phyloP scores from a whole-genome alignment of 1,284 basidiomycete species.

The Rhodotorula sp. region DNA sequence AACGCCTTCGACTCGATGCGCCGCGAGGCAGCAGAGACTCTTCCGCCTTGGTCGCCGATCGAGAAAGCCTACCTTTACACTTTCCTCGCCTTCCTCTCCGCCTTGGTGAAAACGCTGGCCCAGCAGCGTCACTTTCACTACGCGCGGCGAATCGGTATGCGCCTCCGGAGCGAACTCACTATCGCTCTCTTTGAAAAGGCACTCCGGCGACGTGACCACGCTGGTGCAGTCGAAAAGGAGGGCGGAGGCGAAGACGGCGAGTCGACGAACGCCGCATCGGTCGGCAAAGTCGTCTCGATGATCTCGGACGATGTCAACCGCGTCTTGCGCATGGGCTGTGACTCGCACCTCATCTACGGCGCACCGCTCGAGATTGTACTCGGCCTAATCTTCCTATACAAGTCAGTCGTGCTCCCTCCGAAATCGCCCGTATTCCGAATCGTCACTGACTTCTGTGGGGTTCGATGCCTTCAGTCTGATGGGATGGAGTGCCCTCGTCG shows the following conservation, averaged over 20 bases:
- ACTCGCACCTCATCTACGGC: slow-evolving; percentile 38
- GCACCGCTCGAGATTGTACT: slow-evolving; percentile 78
- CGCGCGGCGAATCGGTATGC: slow-evolving; percentile 47
- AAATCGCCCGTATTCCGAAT: background rate
- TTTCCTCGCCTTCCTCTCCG: slow-evolving; percentile 50
- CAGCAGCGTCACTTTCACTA: slow-evolving; percentile 50
- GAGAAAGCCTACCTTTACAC: slow-evolving; percentile 70
- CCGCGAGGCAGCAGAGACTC: background rate
- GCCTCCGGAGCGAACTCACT: slow-evolving; percentile 45
- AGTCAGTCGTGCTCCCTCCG: slow-evolving; percentile 54
- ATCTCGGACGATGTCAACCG: slow-evolving; percentile 47
- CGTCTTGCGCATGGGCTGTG: slow-evolving; percentile 46
- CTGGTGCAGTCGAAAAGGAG: slow-evolving; percentile 1
- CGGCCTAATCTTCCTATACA: slow-evolving; percentile 71
- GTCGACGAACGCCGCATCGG: slow-evolving; percentile 34
- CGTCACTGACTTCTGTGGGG: slow-evolving; percentile 2
- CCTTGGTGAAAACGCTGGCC: slow-evolving; percentile 44
- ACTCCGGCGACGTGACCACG: slow-evolving; percentile 44
- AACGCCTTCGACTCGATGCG: background rate
- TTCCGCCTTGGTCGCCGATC: slow-evolving; percentile 44
- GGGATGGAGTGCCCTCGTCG: slow-evolving; percentile 78
- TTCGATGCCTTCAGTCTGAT: slow-evolving; percentile 60
- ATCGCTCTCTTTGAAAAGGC: slow-evolving; percentile 47
- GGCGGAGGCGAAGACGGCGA: background rate
- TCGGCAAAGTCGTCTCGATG: slow-evolving; percentile 46